phyloP scores from a whole-genome alignment of 2,329 filamentous ascomycete species.

The Rosellinia necatrix region DNA sequence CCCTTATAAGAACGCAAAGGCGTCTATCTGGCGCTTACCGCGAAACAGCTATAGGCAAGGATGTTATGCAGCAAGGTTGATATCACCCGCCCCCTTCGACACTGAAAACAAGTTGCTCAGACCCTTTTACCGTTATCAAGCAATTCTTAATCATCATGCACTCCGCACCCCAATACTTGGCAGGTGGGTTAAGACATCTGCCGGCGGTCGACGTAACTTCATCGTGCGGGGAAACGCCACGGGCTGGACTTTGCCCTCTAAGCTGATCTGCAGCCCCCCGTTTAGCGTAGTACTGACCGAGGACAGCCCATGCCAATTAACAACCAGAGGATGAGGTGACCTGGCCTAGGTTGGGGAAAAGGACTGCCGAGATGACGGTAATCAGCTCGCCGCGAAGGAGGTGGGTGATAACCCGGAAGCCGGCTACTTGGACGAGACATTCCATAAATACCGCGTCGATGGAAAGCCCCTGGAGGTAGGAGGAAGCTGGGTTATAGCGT shows the following conservation, averaged over 20 bases:
- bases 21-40: not conserved
- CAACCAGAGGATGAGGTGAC: not conserved
- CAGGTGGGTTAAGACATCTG: conserved; percentile 15
- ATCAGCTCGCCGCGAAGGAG: not conserved
- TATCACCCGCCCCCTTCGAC: not conserved
- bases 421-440: not conserved
- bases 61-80: conserved; percentile 2
- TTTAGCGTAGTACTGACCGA: conserved; percentile 11
- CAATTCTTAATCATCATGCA: not conserved
- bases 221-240: conserved; percentile 23
- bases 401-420: not conserved
- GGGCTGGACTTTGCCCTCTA: not conserved
- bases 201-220: conserved; percentile 20
- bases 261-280: conserved; percentile 12
- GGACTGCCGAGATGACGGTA: conserved; percentile 7
- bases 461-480: not conserved
- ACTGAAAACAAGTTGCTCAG: not conserved
- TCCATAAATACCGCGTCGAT: conserved; percentile 9
- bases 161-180: conserved; percentile 13
- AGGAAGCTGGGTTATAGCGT: not conserved
- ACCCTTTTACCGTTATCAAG: conserved; percentile 4
- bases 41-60: conserved; percentile 13
- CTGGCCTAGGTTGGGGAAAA: not conserved
- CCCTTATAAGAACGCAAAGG: conserved; percentile 7
- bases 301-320: not conserved